These are phyloP conservation scores for Aspergillus fructus DNA, from an alignment of 2,329 filamentous ascomycete genomes.

Conservation along the genomic window DNA sequence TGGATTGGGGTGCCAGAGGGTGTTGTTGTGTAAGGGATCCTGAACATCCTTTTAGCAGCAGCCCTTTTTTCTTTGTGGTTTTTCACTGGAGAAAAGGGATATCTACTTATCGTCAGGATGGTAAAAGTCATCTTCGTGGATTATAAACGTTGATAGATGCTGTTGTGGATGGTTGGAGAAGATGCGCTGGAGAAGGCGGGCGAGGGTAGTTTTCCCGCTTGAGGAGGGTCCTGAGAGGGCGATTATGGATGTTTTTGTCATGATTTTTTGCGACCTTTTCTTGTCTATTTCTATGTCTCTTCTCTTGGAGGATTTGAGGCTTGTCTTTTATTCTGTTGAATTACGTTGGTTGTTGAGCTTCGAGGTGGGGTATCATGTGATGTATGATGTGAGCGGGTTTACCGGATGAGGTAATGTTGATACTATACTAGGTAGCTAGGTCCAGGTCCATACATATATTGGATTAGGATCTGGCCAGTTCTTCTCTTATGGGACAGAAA, in stretches of 20 bases:
- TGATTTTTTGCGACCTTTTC: neutral
- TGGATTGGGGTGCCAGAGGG: conserved; percentile 58
- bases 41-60: conserved; percentile 17
- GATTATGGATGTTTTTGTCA: conserved; percentile 56
- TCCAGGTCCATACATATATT: neutral
- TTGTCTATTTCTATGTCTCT: neutral
- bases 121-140: conserved; percentile 98
- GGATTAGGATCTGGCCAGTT: too few relatives aligned
- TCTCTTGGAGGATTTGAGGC: neutral
- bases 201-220: conserved; percentile 92
- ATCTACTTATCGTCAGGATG: conserved; percentile 69
- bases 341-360: neutral
- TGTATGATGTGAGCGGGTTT: neutral
- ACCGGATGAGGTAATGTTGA: conserved; percentile 4
- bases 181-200: conserved; percentile 77
- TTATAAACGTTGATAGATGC: conserved; percentile 60
- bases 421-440: neutral
- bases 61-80: neutral
- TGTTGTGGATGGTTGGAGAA: conserved; percentile 54
- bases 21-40: conserved; percentile 49
- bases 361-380: neutral
- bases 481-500: too few relatives aligned
- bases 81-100: neutral
- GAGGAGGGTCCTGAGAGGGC: conserved; percentile 88
- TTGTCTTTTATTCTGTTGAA: neutral